Evolutionary conservation across 192 early-diverging fungal species (phyloP).

Genomic region (Backusella macrospora): DNA sequence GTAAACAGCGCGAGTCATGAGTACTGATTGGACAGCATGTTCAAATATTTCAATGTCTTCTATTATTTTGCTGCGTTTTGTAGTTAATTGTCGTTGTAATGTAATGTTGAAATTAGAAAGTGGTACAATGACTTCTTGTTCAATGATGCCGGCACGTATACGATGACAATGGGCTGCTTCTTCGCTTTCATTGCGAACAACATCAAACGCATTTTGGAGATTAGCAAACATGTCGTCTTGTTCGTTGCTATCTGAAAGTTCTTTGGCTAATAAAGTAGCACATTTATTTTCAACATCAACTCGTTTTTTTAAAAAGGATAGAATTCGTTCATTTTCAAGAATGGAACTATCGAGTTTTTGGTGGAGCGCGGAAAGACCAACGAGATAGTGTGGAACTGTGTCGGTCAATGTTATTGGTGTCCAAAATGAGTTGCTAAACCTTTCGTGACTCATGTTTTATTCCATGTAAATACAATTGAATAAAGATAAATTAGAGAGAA

Average conservation of each 20-base stretch:
- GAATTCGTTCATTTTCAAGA: slow-evolving; percentile 21
- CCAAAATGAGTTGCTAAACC: slow-evolving; percentile 18
- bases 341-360: slow-evolving; percentile 18
- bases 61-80: not conserved
- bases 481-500: not conserved
- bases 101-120: not conserved
- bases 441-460: not conserved
- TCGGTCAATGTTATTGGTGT: not conserved
- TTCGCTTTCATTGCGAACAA: slow-evolving; percentile 12
- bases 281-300: slow-evolving; percentile 10
- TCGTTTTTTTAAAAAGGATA: not conserved
- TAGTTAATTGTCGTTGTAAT: not conserved
- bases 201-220: slow-evolving; percentile 18
- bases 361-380: slow-evolving; percentile 18
- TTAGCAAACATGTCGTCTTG: slow-evolving; percentile 1
- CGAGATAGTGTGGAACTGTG: not conserved
- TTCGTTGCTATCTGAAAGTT: not conserved
- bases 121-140: slow-evolving; percentile 12
- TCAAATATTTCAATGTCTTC: slow-evolving; percentile 5
- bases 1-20: slow-evolving; percentile 1
- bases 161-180: slow-evolving; percentile 22
- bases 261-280: not conserved
- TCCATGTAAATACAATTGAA: not conserved
- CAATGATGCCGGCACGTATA: slow-evolving; percentile 2
- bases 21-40: not conserved